These are phyloP conservation scores for Globisporangium irregulare DNA, from an alignment of 352 stramenopile genomes.

Conservation along the genomic window DNA sequence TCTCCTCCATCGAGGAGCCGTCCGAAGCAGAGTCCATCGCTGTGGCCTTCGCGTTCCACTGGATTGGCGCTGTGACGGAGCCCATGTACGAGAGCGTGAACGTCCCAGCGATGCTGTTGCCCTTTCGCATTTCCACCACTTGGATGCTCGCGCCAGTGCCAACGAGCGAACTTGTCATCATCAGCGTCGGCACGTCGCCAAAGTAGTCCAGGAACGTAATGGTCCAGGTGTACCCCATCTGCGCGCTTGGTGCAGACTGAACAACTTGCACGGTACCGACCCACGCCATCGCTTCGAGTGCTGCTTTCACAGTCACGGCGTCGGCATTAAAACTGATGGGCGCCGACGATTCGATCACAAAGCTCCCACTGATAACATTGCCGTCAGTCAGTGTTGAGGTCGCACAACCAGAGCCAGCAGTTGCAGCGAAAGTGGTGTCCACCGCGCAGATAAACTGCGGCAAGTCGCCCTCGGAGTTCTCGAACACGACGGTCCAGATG, in stretches of 20 bases:
- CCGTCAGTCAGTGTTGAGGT: conserved; percentile 67
- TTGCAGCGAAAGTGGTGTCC: conserved; percentile 34
- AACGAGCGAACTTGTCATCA: conserved; percentile 57
- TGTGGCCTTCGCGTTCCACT: conserved; percentile 44
- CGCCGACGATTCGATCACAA: conserved; percentile 59
- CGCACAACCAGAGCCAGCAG: conserved; percentile 36
- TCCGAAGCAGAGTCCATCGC: conserved; percentile 33
- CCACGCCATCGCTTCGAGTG: conserved; percentile 59
- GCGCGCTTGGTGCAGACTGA: conserved; percentile 39
- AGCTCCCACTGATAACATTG: conserved; percentile 70
- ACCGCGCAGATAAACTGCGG: conserved; percentile 71
- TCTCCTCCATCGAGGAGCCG: conserved; percentile 70
- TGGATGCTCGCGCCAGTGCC: conserved; percentile 57
- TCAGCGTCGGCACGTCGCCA: conserved; percentile 56
- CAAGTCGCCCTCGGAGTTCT: conserved; percentile 58
- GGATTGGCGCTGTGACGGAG: conserved; percentile 37
- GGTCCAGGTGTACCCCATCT: conserved; percentile 72
- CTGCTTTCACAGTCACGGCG: conserved; percentile 37
- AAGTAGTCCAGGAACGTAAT: conserved; percentile 75
- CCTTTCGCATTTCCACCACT: conserved; percentile 64
- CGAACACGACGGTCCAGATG: conserved; percentile 75
- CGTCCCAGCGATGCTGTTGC: conserved; percentile 57
- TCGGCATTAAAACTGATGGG: conserved; percentile 60
- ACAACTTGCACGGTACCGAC: conserved; percentile 60
- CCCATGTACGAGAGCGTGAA: conserved; percentile 60